Conservation (phyloP, 116 monocot species). For the Dioscorea cayenensis region DNA sequence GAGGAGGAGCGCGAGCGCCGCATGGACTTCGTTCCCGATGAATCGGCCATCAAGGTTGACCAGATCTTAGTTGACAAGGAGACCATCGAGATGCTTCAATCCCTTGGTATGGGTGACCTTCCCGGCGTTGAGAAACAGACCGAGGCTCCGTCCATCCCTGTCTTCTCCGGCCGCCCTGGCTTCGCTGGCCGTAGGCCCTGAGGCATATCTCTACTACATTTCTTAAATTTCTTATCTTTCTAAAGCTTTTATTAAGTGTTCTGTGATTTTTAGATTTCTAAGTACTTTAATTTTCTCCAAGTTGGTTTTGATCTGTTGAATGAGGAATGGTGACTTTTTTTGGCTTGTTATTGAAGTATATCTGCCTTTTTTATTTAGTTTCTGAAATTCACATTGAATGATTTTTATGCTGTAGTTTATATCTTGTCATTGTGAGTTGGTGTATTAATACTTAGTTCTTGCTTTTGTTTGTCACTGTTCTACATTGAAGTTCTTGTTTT, state of each 20-base stretch:
- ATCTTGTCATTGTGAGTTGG: too few species aligned
- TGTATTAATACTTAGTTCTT: too few species aligned
- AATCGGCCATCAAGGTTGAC: conserved; percentile 21
- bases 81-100: conserved; percentile 22
- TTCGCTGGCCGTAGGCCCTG: neutral
- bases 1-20: conserved; percentile 25
- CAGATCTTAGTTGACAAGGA: conserved; percentile 22
- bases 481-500: too few species aligned
- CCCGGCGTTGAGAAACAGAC: conserved; percentile 18
- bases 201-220: neutral
- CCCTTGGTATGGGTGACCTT: conserved; percentile 24
- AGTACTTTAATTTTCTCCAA: neutral
- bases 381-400: too few species aligned
- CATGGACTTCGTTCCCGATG: conserved; percentile 15
- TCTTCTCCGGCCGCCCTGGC: neutral
- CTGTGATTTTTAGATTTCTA: neutral
- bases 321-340: neutral
- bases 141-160: neutral
- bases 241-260: neutral
- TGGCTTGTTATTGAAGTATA: neutral
- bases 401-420: too few species aligned
- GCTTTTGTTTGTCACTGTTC: too few species aligned
- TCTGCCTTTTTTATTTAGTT: too few species aligned
- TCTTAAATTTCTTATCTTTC: neutral
- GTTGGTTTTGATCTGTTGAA: neutral